Base-by-base conservation (phyloP, 2,329 filamentous ascomycete species). In the Xylariomycetidae sp. region DNA sequence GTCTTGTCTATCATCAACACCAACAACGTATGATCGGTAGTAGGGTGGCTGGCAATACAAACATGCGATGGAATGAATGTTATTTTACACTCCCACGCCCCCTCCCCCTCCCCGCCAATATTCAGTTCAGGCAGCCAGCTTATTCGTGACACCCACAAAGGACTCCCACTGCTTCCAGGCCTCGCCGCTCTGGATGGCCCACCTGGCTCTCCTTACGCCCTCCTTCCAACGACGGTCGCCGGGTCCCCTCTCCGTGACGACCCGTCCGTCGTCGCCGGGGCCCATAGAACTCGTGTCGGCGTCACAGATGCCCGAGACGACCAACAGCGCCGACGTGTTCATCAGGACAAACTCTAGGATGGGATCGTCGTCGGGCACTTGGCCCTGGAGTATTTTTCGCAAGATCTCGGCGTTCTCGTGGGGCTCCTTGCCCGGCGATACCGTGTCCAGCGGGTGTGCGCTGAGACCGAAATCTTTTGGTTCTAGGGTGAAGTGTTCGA, bases 161-260 rank as follows among this genome's bases (percentile, higher is more conserved):
- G 71, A 70, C 37, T 80, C 70, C 80, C 92, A 90, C 63, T 88
- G 81, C 56, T 70, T 81, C 70, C 86, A 80, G n/a, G 90, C 87
- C 57, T 82, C 80, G 29, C 90, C 88, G 58, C 87, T 95, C 61
- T 81, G 77, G 30, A 98, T 75, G 9, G 88, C 88, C 85, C 87
- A 94, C 50, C 83, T 79, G 12, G 92, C 92, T 56, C 88, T 75
- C 49, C 90, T 72, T 11, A 96, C 77, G 33, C 90, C 92, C 57
- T 96, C 90, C 66, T 94, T 98, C 92, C 92, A 98, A 52, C 90
- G 75, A 37, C 86, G 78, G 11, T 86, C 86, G 9, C 84, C 89
- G 5, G 89, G 89, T 0, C 92, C 90, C 30, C 83, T 71, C 57
- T 97, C 89, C 12, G 66, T 77, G 42, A 94, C 75, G 29, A 95